Conservation (phyloP, 208 protist species). For the Leishmania aethiopica region DNA sequence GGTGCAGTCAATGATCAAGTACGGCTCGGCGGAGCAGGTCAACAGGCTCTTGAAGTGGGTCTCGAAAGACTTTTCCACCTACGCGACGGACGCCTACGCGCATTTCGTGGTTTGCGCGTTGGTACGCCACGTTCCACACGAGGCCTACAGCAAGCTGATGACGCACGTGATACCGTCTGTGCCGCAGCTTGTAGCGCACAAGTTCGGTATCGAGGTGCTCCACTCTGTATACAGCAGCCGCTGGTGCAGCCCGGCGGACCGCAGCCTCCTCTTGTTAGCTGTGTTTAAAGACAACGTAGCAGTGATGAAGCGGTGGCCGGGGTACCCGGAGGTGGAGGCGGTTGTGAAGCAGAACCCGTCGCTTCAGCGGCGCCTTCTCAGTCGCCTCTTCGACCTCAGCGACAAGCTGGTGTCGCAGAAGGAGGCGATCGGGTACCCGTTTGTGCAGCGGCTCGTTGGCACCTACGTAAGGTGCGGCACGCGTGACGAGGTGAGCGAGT, state of each 20-base stretch:
- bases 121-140: constrained; percentile 83
- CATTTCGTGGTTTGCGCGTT: constrained; percentile 84
- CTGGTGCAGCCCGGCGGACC: constrained; percentile 70
- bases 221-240: constrained; percentile 84
- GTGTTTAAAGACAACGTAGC: constrained; percentile 88
- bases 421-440: constrained; percentile 76
- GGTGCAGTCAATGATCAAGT: constrained; percentile 93
- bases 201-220: constrained; percentile 85
- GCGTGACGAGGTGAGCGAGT: constrained; percentile 83
- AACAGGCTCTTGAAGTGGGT: constrained; percentile 60
- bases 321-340: constrained; percentile 81
- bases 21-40: constrained; percentile 73
- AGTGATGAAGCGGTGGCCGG: constrained; percentile 87
- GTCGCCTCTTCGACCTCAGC: constrained; percentile 80
- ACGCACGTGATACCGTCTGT: constrained; percentile 65
- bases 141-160: constrained; percentile 69
- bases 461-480: constrained; percentile 69
- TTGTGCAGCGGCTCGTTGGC: constrained; percentile 85
- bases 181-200: constrained; percentile 79
- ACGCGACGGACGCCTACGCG: constrained; percentile 82
- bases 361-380: constrained; percentile 77
- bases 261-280: constrained; percentile 72
- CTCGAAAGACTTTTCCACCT: constrained; percentile 56
- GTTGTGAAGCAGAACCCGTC: constrained; percentile 59
- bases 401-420: constrained; percentile 92